phyloP scores from a whole-genome alignment of 257 asterid species.

The Lycium barbarum region DNA sequence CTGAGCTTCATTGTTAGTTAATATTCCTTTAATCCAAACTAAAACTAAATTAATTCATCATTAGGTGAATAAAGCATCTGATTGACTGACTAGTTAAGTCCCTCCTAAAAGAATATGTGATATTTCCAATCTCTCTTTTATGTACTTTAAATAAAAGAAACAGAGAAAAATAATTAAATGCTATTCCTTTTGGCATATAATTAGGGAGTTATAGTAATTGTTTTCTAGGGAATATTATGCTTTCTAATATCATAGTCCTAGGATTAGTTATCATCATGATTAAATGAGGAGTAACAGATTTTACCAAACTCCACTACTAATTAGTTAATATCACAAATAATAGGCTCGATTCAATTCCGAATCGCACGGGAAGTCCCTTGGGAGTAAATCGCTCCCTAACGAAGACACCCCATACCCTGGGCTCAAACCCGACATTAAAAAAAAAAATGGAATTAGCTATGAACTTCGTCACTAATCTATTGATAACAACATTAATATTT shows the following conservation, averaged over 20 bases:
- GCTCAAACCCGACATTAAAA: too few relatives aligned
- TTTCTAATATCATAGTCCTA: background rate
- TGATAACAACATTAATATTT: too few relatives aligned
- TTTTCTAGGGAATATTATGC: background rate
- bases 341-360: background rate
- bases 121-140: background rate
- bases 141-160: background rate
- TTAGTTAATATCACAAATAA: background rate
- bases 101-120: background rate
- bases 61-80: background rate
- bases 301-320: background rate
- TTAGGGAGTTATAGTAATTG: background rate
- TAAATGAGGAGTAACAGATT: background rate
- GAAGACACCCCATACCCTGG: too few relatives aligned
- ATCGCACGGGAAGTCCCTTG: too few relatives aligned
- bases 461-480: too few relatives aligned
- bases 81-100: background rate
- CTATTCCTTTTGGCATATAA: slow-evolving; percentile 22
- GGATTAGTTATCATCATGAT: background rate
- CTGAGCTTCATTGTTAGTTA: background rate
- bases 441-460: too few relatives aligned
- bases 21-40: background rate
- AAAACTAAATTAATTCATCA: background rate
- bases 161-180: background rate
- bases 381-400: too few relatives aligned